phyloP scores from a whole-genome alignment of 805 yeast species.

The Yamadazyma ubonensis region DNA sequence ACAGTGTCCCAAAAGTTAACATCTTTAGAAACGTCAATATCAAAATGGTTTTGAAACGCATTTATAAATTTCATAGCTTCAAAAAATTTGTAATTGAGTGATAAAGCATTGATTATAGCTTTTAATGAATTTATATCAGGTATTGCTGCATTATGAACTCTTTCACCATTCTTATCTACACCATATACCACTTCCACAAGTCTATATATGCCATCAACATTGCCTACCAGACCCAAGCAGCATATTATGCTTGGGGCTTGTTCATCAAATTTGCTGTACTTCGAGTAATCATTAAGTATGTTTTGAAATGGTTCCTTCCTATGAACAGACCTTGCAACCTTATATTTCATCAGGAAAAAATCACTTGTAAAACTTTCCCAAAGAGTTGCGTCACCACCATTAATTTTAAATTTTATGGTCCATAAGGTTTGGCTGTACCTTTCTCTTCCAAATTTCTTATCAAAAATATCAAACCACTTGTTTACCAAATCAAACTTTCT shows the following conservation, averaged over 20 bases:
- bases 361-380: slow-evolving; percentile 28
- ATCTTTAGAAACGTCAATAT: slow-evolving; percentile 18
- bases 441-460: slow-evolving; percentile 19
- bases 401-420: slow-evolving; percentile 32
- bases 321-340: slow-evolving; percentile 12
- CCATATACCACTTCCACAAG: slow-evolving; percentile 35
- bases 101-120: slow-evolving; percentile 31
- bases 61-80: slow-evolving; percentile 35
- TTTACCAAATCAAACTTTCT: slow-evolving; percentile 40
- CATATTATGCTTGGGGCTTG: slow-evolving; percentile 30
- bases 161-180: slow-evolving; percentile 24
- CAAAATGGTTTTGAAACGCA: slow-evolving; percentile 32
- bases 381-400: slow-evolving; percentile 31
- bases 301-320: not conserved
- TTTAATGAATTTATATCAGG: slow-evolving; percentile 26
- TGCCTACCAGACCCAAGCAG: slow-evolving; percentile 30
- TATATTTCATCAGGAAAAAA: slow-evolving; percentile 11
- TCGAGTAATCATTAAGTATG: slow-evolving; percentile 7
- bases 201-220: slow-evolving; percentile 20
- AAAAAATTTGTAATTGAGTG: slow-evolving; percentile 31
- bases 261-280: slow-evolving; percentile 16
- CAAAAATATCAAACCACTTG: slow-evolving; percentile 38
- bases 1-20: slow-evolving; percentile 37
- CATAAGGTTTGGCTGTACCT: slow-evolving; percentile 35
- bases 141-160: slow-evolving; percentile 7